phyloP scores from a whole-genome alignment of 371 early-diverging fungal species.

The Mortierella sp. region DNA sequence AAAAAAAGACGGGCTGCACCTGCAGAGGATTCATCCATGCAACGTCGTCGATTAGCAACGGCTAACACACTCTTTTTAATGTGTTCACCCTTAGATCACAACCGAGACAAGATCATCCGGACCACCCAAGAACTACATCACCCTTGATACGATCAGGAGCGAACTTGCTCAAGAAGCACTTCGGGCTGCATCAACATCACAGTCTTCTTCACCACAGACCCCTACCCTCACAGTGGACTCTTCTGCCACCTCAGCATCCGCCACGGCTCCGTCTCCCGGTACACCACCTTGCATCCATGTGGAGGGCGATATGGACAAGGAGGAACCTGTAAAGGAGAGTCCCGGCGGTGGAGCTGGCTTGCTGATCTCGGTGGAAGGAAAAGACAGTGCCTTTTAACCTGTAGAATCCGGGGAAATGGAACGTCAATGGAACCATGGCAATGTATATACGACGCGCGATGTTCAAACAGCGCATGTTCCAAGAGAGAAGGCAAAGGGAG shows the following conservation, averaged over 20 bases:
- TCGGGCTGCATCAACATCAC: neutral
- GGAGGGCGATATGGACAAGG: neutral
- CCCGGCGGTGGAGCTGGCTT: constrained; percentile 13
- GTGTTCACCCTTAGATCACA: constrained; percentile 20
- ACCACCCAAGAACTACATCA: constrained; percentile 17
- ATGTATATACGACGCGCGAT: neutral
- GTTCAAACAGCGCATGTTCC: no score
- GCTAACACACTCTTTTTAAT: no score
- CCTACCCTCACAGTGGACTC: constrained; percentile 26
- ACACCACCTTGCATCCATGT: constrained; percentile 4
- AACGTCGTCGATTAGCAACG: no score
- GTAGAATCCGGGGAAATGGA: no score
- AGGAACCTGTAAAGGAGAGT: neutral
- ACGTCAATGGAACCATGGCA: no score
- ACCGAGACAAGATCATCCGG: constrained; percentile 9
- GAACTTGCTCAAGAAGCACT: constrained; percentile 26
- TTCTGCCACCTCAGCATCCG: constrained; percentile 25
- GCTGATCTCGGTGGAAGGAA: constrained; percentile 39
- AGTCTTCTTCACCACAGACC: neutral
- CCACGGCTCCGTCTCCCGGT: constrained; percentile 11
- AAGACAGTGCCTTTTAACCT: constrained; percentile 4
- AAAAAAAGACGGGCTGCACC: no score
- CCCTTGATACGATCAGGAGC: constrained; percentile 28
- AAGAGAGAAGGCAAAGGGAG: no score
- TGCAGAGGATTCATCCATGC: no score